Conservation (phyloP, 495 filamentous ascomycete species). For the Aspergillus biplanus region DNA sequence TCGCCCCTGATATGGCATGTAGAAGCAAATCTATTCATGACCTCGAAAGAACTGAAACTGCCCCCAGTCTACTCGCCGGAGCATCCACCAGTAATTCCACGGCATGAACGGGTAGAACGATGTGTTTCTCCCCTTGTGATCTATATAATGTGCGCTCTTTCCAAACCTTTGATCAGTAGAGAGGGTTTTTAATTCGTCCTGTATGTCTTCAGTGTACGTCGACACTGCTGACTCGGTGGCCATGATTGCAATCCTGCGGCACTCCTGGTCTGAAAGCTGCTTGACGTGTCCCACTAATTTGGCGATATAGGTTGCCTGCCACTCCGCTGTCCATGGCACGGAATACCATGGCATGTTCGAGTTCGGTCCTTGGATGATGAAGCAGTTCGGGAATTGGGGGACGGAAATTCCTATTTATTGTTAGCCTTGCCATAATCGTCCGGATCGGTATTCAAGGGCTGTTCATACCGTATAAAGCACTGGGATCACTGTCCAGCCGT, state of each 20-base stretch:
- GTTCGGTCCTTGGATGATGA: neutral
- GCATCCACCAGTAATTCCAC: slow-evolving; percentile 1
- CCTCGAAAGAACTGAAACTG: neutral
- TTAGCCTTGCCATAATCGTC: neutral
- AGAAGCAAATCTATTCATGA: no score
- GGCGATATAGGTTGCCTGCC: neutral
- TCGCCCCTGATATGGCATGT: no score
- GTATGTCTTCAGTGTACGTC: neutral
- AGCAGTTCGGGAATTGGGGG: neutral
- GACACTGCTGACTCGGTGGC: slow-evolving; percentile 1
- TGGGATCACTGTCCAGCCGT: neutral
- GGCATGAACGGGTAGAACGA: neutral
- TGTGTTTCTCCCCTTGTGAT: neutral
- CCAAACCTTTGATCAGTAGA: neutral
- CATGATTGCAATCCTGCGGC: neutral
- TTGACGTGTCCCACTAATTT: neutral
- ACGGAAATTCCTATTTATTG: neutral
- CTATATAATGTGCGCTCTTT: neutral
- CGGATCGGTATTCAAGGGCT: neutral
- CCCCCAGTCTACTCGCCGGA: neutral
- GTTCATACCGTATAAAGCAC: neutral
- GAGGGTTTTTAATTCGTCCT: neutral
- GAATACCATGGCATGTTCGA: neutral
- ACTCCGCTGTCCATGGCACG: neutral
- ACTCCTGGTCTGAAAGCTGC: neutral